Percentiles rank a stretch among this genome's conserved stretches.
Evolutionary conservation across 2,329 filamentous ascomycete genomes (phyloP).

Genomic region (Leptographium wingfieldii): DNA sequence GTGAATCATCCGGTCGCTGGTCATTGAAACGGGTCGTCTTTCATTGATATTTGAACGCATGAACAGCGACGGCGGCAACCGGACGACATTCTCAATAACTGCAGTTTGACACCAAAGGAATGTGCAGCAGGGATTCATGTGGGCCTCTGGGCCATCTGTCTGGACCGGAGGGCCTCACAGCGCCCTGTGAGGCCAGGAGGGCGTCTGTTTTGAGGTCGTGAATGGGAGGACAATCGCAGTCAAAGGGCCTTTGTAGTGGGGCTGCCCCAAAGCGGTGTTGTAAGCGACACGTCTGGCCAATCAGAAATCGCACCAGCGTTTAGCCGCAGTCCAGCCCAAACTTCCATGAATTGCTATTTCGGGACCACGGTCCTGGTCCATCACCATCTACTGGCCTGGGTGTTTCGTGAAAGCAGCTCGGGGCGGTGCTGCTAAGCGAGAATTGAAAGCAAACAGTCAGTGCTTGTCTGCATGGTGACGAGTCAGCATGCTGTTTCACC

Average conservation of each 20-base stretch:
- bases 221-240: constrained; percentile 1
- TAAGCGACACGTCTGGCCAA: not conserved
- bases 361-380: not conserved
- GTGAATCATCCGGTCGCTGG: not conserved
- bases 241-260: constrained; percentile 1
- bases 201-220: not conserved
- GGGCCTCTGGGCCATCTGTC: not conserved
- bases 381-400: not conserved
- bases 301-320: not conserved
- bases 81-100: not conserved
- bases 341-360: not conserved
- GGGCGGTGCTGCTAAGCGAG: not conserved
- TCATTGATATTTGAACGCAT: not conserved
- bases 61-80: not conserved
- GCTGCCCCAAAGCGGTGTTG: not conserved
- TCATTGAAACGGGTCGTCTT: not conserved
- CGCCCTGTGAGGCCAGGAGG: not conserved
- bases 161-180: not conserved
- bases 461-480: not conserved
- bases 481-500: not conserved
- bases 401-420: not conserved
- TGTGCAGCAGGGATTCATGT: not conserved
- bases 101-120: not conserved
- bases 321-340: not conserved
- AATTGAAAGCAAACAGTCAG: not conserved